Evolutionary conservation across 345 rosid species (phyloP).

Genomic region (Aegle marmelos): DNA sequence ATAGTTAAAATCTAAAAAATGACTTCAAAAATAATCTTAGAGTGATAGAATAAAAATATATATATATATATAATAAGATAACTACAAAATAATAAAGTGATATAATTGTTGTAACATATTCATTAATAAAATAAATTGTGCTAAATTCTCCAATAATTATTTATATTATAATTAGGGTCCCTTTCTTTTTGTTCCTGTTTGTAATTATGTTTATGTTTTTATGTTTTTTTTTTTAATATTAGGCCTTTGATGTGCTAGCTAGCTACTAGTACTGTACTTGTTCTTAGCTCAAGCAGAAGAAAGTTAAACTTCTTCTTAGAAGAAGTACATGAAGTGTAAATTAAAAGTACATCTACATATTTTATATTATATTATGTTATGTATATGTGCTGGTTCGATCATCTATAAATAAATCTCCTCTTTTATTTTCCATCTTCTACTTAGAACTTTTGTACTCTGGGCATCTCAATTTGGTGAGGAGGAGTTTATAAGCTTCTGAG

Average conservation of each 20-base stretch:
- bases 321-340: neutral
- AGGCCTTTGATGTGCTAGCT: neutral
- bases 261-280: no score
- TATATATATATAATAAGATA: no score
- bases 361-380: neutral
- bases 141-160: no score
- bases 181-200: neutral
- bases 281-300: neutral
- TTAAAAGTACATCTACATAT: neutral
- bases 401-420: neutral
- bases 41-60: no score
- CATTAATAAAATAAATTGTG: no score
- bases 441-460: neutral
- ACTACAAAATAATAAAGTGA: no score
- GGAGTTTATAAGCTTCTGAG: no score
- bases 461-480: neutral
- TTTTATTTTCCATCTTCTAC: neutral
- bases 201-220: neutral
- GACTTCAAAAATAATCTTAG: no score
- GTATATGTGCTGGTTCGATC: neutral
- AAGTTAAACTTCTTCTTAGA: neutral
- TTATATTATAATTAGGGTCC: constrained; percentile 1
- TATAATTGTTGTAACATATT: no score
- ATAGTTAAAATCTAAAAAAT: no score
- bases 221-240: neutral